Conservation (phyloP, 2,329 filamentous ascomycete species). For the Aschersonia sp. region DNA sequence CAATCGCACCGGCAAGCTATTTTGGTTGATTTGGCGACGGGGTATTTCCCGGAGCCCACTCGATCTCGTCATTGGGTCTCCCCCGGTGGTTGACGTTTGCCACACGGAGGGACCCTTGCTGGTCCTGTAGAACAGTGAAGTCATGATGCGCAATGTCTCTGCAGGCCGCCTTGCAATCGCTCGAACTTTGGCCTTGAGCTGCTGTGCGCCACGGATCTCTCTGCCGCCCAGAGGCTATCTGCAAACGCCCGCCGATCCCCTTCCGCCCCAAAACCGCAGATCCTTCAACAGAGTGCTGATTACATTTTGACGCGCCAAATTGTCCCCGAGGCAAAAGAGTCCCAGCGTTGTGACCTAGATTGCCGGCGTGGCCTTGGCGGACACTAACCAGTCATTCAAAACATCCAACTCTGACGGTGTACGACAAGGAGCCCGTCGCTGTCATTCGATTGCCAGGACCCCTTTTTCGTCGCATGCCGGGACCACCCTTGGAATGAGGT, state of each 20-base stretch:
- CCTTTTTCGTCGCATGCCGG: not conserved
- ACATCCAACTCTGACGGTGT: no score
- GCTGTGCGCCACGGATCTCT: not conserved
- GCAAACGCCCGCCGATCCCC: no score
- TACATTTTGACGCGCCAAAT: no score
- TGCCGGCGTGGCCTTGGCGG: no score
- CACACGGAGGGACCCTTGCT: not conserved
- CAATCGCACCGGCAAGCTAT: not conserved
- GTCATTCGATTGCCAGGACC: no score
- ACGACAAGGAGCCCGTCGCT: no score
- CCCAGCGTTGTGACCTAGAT: no score
- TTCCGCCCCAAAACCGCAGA: no score
- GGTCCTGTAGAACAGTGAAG: not conserved
- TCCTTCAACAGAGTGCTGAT: no score
- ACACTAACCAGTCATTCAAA: no score
- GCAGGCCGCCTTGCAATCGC: no score
- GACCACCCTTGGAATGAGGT: slow-evolving; percentile 1
- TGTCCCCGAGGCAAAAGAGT: no score
- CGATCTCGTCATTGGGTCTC: not conserved
- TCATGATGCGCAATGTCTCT: not conserved
- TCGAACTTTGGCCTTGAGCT: not conserved
- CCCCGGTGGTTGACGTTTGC: not conserved
- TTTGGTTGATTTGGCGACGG: not conserved
- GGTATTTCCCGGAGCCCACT: not conserved
- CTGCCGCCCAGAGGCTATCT: not conserved